Conservation (phyloP, 306 rosid species). For the Spatholobus suberectus region DNA sequence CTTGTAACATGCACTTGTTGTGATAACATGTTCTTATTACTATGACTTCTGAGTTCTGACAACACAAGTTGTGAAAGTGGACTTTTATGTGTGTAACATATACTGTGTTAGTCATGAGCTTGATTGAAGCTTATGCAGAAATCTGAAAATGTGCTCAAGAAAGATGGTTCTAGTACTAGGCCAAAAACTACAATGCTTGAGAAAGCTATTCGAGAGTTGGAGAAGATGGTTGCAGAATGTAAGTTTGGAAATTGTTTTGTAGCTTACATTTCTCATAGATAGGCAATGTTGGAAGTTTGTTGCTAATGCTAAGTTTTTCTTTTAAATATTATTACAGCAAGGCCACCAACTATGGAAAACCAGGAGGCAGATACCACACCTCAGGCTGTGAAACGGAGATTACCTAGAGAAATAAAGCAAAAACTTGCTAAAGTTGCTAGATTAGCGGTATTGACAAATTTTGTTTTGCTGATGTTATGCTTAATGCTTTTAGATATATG, state of each 20-base stretch:
- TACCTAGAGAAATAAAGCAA: slow-evolving; percentile 92
- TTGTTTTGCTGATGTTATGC: slow-evolving; percentile 35
- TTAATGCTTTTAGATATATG: slow-evolving; percentile 28
- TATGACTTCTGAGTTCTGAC: slow-evolving; percentile 17
- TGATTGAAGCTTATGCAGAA: slow-evolving; percentile 65
- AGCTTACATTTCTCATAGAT: slow-evolving; percentile 29
- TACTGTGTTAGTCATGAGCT: slow-evolving; percentile 15
- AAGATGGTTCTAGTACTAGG: slow-evolving; percentile 78
- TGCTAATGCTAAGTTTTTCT: slow-evolving; percentile 32
- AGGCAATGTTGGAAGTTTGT: slow-evolving; percentile 24
- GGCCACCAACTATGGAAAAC: slow-evolving; percentile 88
- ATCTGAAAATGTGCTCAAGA: slow-evolving; percentile 58
- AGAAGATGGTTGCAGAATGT: slow-evolving; percentile 94
- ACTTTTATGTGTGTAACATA: slow-evolving; percentile 14
- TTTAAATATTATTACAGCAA: slow-evolving; percentile 64
- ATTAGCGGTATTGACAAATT: slow-evolving; percentile 72
- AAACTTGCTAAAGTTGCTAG: slow-evolving; percentile 99
- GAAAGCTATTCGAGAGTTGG: slow-evolving; percentile 90
- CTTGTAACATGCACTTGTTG: not conserved
- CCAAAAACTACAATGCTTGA: slow-evolving; percentile 80
- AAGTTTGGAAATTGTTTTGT: slow-evolving; percentile 48
- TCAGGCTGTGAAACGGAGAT: slow-evolving; percentile 87
- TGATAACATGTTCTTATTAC: slow-evolving; percentile 23
- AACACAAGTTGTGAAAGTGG: slow-evolving; percentile 21
- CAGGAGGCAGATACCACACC: slow-evolving; percentile 80